These are phyloP conservation scores for Populus hybrid DNA, from an alignment of 441 rosid genomes.

Conservation along the genomic window DNA sequence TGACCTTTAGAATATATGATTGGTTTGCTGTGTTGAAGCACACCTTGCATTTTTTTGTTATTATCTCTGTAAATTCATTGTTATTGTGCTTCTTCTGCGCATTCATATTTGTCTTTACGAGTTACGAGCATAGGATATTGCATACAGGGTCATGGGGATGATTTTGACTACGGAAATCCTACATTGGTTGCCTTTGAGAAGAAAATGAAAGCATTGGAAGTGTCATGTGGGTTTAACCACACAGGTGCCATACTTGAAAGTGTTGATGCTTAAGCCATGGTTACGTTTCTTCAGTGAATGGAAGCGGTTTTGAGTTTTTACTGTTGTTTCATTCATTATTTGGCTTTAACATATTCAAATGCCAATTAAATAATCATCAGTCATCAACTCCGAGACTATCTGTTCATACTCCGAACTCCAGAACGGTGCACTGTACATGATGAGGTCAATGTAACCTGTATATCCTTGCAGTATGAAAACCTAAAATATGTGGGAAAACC, in stretches of 20 bases:
- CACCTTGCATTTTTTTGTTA: neutral
- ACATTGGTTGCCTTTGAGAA: conserved; percentile 44
- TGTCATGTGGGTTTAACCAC: conserved; percentile 93
- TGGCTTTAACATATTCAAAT: neutral
- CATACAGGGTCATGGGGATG: conserved; percentile 86
- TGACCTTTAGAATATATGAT: neutral
- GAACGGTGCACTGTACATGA: neutral
- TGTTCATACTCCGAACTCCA: neutral
- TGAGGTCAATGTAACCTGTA: neutral
- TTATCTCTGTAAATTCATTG: neutral
- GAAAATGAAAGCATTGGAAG: conserved; percentile 59
- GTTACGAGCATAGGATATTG: neutral
- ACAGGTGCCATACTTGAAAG: neutral
- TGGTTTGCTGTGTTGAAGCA: neutral
- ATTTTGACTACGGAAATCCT: conserved; percentile 68
- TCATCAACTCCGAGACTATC: conserved; percentile 11
- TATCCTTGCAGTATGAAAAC: neutral
- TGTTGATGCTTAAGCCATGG: neutral
- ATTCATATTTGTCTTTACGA: neutral
- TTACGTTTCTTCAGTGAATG: neutral
- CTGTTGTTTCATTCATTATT: neutral
- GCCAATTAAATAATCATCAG: neutral
- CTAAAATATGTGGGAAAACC: neutral
- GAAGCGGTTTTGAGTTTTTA: neutral
- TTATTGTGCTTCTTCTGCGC: neutral